Evolutionary conservation across 1,284 basidiomycete genomes (phyloP).

Genomic region (Fomitopsis pinicola): DNA sequence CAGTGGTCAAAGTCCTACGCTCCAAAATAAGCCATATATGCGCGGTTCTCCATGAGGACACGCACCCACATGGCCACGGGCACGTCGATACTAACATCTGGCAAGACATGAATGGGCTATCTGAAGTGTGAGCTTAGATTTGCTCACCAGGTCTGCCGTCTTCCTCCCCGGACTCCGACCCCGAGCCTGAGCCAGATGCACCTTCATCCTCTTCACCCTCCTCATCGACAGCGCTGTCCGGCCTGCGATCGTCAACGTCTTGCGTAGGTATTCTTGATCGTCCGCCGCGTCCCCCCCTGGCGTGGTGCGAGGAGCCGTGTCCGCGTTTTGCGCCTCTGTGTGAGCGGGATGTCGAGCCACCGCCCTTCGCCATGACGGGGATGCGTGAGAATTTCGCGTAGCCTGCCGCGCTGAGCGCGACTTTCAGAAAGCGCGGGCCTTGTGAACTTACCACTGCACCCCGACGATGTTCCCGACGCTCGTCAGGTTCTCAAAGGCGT

Average conservation of each 20-base stretch:
- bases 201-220: conserved; percentile 14
- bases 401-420: neutral
- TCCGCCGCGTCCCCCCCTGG: neutral
- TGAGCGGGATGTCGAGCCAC: neutral
- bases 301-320: neutral
- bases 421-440: neutral
- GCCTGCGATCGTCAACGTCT: conserved; percentile 22
- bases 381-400: conserved; percentile 4
- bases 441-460: neutral
- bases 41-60: conserved; percentile 10
- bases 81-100: conserved; percentile 43
- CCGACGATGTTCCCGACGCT: conserved; percentile 62
- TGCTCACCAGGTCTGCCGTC: neutral
- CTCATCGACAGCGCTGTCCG: conserved; percentile 33
- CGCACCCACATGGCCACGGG: conserved; percentile 89
- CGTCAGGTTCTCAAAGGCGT: conserved; percentile 71
- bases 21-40: neutral
- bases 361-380: conserved; percentile 3
- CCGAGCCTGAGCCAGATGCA: conserved; percentile 19
- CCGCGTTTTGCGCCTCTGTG: neutral
- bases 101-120: neutral
- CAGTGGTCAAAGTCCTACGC: conserved; percentile 93
- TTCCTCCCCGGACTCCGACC: conserved; percentile 7
- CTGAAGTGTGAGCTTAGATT: neutral
- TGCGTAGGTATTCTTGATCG: neutral